A percentile compares a stretch with the other conserved stretches of the same genome.
phyloP scores from a whole-genome alignment of 2,329 filamentous ascomycete genomes.

The Colletotrichum scovillei region DNA sequence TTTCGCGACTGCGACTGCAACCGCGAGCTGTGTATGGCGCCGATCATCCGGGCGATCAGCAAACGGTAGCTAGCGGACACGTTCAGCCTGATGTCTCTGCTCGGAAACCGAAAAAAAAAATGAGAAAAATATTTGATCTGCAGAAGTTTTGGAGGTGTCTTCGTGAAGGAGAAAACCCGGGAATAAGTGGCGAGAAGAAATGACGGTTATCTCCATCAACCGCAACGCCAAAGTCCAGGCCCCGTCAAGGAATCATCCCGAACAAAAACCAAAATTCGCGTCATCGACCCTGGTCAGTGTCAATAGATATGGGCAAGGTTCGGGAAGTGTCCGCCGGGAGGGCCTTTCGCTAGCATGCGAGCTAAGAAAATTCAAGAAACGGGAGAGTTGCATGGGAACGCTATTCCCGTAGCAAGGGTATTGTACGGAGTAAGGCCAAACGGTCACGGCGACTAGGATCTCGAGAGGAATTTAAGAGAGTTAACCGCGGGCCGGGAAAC shows the following conservation, averaged over 20 bases:
- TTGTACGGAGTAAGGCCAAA: background rate
- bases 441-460: background rate
- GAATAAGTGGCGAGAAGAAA: constrained; percentile 18
- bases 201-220: background rate
- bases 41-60: constrained; percentile 14
- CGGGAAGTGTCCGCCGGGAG: constrained; percentile 25
- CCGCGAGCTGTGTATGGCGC: background rate
- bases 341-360: constrained; percentile 8
- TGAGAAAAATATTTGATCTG: background rate
- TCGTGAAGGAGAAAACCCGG: constrained; percentile 2
- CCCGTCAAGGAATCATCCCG: constrained; percentile 6
- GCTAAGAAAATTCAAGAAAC: background rate
- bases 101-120: background rate
- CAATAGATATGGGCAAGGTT: constrained; percentile 8
- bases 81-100: background rate
- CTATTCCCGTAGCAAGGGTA: constrained; percentile 13
- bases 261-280: constrained; percentile 20
- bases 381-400: constrained; percentile 14
- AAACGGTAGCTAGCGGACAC: background rate
- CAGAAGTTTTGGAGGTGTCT: background rate
- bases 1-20: background rate
- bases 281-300: constrained; percentile 16
- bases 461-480: background rate
- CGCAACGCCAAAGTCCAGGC: constrained; percentile 3
- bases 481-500: constrained; percentile 12